Base-by-base conservation (phyloP, 768 basidiomycete genomes). In the Serendipita sp. region DNA sequence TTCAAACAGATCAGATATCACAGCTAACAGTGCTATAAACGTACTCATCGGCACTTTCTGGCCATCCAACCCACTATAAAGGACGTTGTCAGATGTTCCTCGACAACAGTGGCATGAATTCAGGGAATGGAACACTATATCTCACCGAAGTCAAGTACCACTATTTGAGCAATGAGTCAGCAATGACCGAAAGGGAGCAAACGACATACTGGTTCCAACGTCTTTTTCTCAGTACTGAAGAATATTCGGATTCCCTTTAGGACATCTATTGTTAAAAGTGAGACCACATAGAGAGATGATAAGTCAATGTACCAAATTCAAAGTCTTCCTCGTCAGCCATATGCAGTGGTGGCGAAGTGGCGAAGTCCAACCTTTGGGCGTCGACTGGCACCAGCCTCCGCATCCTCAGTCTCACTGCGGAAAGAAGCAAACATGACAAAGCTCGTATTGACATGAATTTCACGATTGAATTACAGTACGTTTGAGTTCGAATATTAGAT, bases 31-130 rank as follows among this genome's bases (percentile, higher is more conserved):
- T 48, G 45, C 9, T 9, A 5, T n/a, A 7, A n/a, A 20, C 45
- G 7, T 48, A 58, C 53, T 58, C 53, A 20, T 58, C 53, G 4
- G 17, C 24, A 9, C 31, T 30, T 26, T 58, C 53, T n/a, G 24
- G 22, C 11, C 11, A 58, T 34, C 53, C 53, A 58, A 58, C 53
- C 53, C 53, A 58, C 53, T 58, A 34, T 26, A 51, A 26, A 51
- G 48, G 26, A 26, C 16, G 13, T 14, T 9, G 9, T 51, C 9
- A 11, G 9, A 51, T 14, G 14, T 51, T 24, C 13, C 14, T 28
- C 22, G 28, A 16, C 28, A 26, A n/a, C n/a, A n/a, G n/a, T n/a
- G n/a, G n/a, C n/a, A n/a, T n/a, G n/a, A n/a, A n/a, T n/a, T n/a
- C n/a, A n/a, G n/a, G n/a, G n/a, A n/a, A n/a, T 51, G 13, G 26